Conservation (phyloP, 257 asterid species). For the Solanum chilense region DNA sequence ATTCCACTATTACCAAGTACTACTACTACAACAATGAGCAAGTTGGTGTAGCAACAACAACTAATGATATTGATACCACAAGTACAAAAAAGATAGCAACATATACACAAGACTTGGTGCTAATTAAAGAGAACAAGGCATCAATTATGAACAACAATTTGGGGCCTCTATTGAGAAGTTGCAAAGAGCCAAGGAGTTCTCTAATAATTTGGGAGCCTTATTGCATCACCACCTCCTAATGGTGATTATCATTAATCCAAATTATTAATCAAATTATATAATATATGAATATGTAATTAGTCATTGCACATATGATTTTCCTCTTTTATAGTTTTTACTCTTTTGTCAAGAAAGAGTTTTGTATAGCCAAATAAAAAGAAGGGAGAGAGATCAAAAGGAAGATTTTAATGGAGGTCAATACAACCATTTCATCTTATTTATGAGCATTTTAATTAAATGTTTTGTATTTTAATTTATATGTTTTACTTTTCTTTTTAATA, state of each 20-base stretch:
- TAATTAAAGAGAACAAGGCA: constrained; percentile 27
- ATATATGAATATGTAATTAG: background rate
- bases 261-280: background rate
- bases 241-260: background rate
- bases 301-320: background rate
- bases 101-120: constrained; percentile 26
- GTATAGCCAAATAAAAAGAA: constrained; percentile 8
- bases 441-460: background rate
- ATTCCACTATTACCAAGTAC: constrained; percentile 1
- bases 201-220: constrained; percentile 42
- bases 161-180: constrained; percentile 34
- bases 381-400: background rate
- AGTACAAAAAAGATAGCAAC: constrained; percentile 3
- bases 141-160: constrained; percentile 3
- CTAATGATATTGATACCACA: background rate
- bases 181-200: constrained; percentile 56
- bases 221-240: constrained; percentile 71
- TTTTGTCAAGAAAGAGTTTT: background rate
- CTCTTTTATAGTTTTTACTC: constrained; percentile 8
- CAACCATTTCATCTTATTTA: background rate
- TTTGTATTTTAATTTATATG: background rate
- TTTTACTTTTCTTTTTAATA: too few species aligned
- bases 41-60: background rate
- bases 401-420: background rate
- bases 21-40: background rate